phyloP scores from a whole-genome alignment of 805 yeast species.

The Candida suzukii region DNA sequence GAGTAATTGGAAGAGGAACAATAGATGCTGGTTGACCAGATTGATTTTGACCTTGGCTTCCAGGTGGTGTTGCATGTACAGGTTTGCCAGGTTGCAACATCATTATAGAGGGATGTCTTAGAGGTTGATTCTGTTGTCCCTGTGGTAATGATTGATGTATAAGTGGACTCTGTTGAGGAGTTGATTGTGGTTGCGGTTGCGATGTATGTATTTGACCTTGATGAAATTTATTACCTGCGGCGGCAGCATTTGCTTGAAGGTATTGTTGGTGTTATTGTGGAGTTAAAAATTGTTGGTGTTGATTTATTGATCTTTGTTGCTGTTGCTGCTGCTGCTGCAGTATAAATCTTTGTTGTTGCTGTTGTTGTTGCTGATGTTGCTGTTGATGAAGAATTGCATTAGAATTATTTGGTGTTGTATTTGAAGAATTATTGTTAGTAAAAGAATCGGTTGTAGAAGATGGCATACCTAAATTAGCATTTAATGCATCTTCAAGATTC shows the following conservation, averaged over 20 bases:
- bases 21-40: no score
- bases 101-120: no score
- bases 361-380: constrained; percentile 5
- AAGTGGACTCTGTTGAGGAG: constrained; percentile 8
- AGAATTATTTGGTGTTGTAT: constrained; percentile 6
- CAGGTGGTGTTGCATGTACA: no score
- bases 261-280: constrained; percentile 19
- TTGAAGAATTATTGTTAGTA: constrained; percentile 10
- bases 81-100: no score
- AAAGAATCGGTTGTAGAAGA: no score
- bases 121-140: no score
- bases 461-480: constrained; percentile 10
- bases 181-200: constrained; percentile 15
- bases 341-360: constrained; percentile 4
- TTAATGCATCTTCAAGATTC: constrained; percentile 2
- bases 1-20: no score
- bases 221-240: no score
- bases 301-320: constrained; percentile 13
- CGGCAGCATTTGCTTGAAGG: constrained; percentile 12
- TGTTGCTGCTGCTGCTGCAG: constrained; percentile 10
- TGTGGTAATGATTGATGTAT: no score
- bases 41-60: no score
- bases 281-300: constrained; percentile 3
- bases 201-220: no score
- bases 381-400: constrained; percentile 3